These are phyloP conservation scores for Neurospora sp. DNA, from an alignment of 495 filamentous ascomycete species.

Conservation along the genomic window DNA sequence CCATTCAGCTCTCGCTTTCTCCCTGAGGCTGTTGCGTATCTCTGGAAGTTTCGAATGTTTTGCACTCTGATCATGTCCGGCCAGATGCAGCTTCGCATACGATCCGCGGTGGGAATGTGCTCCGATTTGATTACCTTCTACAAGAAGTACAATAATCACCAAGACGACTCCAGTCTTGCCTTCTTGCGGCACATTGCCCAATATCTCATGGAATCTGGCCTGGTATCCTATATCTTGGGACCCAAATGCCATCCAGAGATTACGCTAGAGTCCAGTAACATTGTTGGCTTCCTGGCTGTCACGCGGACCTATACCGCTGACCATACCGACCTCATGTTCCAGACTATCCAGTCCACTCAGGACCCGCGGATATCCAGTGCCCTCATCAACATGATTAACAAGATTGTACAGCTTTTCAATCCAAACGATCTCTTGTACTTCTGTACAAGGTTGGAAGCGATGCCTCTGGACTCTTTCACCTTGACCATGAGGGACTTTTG, in stretches of 20 bases:
- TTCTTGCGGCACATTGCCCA: conserved; percentile 55
- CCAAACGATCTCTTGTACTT: conserved; percentile 53
- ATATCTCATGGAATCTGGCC: conserved; percentile 52
- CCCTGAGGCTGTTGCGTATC: conserved; percentile 42
- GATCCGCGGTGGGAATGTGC: conserved; percentile 60
- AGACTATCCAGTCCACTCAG: conserved; percentile 68
- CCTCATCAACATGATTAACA: conserved; percentile 62
- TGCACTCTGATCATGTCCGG: conserved; percentile 65
- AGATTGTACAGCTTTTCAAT: conserved; percentile 52
- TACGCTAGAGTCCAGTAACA: conserved; percentile 69
- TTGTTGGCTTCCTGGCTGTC: conserved; percentile 81
- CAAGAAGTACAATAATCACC: conserved; percentile 31
- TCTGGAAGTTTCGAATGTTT: conserved; percentile 62
- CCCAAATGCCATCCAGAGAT: conserved; percentile 88
- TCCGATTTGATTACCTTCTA: conserved; percentile 57
- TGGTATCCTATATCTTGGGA: conserved; percentile 81
- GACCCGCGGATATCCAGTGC: conserved; percentile 78
- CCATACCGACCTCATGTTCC: conserved; percentile 79
- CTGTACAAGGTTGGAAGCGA: conserved; percentile 59
- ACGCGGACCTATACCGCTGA: conserved; percentile 60
- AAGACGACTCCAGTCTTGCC: conserved; percentile 34
- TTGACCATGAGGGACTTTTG: conserved; percentile 47
- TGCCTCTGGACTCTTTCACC: conserved; percentile 51
- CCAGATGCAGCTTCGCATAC: conserved; percentile 82
- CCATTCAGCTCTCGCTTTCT: conserved; percentile 15